phyloP scores from a whole-genome alignment of 805 yeast genomes.

The Saccharomycopsis malanga region DNA sequence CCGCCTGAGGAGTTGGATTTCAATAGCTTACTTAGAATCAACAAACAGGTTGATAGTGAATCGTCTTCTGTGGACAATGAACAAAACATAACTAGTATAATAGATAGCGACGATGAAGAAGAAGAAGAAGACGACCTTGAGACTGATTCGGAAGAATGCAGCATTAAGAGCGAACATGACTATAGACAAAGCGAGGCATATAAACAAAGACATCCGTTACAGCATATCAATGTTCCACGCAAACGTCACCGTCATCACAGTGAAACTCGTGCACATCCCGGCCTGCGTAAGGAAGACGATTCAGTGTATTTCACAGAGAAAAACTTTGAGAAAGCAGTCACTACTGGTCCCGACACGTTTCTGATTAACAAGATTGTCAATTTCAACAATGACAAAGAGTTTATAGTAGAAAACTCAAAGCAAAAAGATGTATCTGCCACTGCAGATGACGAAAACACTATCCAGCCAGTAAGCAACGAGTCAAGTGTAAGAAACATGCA shows the following conservation, averaged over 20 bases:
- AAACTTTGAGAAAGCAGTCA: neutral
- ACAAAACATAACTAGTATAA: neutral
- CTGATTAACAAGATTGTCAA: neutral
- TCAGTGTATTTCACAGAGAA: neutral
- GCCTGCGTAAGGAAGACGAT: neutral
- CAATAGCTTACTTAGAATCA: conserved; percentile 4
- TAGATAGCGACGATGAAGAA: conserved; percentile 6
- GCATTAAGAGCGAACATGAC: too few species aligned
- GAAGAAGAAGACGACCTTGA: neutral
- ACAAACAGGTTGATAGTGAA: neutral
- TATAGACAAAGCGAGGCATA: too few species aligned
- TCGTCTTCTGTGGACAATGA: neutral
- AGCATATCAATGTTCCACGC: too few species aligned
- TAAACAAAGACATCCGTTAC: too few species aligned
- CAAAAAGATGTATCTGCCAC: too few species aligned
- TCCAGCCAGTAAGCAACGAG: too few species aligned
- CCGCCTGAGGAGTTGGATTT: conserved; percentile 4
- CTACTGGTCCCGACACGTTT: neutral
- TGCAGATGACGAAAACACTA: too few species aligned
- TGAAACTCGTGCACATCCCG: neutral
- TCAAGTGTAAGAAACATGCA: too few species aligned
- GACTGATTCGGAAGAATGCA: neutral
- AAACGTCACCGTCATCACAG: too few species aligned
- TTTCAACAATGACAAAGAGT: neutral
- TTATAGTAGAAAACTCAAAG: neutral